Base-by-base conservation (phyloP, 2,329 filamentous ascomycete genomes). In the Pseudopithomyces maydicus region DNA sequence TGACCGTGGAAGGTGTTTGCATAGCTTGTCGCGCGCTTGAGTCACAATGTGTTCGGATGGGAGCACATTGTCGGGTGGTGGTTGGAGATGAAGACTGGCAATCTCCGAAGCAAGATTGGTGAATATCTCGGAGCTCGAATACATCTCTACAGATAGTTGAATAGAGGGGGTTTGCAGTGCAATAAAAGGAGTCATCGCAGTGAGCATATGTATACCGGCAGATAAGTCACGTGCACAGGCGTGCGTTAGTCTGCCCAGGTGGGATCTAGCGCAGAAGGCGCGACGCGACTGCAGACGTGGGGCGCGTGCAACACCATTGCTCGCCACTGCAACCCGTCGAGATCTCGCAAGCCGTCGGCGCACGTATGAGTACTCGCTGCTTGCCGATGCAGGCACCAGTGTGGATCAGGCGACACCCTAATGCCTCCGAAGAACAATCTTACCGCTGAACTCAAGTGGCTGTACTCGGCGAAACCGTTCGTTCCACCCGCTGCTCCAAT, bases 391-490 rank as follows among this genome's bases (percentile, higher is more conserved):
- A 42, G 60, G 60, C 55, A 44, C 45, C 22, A 6, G 46, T n/a
- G 14, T 51, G 26, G 48, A 71, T 50, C 49, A 72, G 72, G 72
- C 65, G 59, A 65, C 64, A 58, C 63, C 64, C 69, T 70, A 52
- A 82, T 82, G 80, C 81, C 80, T 75, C 64, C 56, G 36, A 68
- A 69, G 64, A 76, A 82, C 69, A 83, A 83, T 62, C 70, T 82
- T 59, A 71, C 67, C 57, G 75, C 77, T 67, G 80, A 83, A 63
- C 71, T 83, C 59, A 72, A 73, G 59, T 83, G 81, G 81, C 73
- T 83, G 69, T 67, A 81, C 54, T 68, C 66, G 60, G 72, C 73
- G 58, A 80, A 78, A 66, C 78, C 80, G 41, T 79, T 78, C 61
- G 58, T 81, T 46, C 79, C 80, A n/a, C 64, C 70, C 42, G 64